These are phyloP conservation scores for Phoenix roebelenii DNA, from an alignment of 176 grass and related monocot genomes.

Conservation along the genomic window DNA sequence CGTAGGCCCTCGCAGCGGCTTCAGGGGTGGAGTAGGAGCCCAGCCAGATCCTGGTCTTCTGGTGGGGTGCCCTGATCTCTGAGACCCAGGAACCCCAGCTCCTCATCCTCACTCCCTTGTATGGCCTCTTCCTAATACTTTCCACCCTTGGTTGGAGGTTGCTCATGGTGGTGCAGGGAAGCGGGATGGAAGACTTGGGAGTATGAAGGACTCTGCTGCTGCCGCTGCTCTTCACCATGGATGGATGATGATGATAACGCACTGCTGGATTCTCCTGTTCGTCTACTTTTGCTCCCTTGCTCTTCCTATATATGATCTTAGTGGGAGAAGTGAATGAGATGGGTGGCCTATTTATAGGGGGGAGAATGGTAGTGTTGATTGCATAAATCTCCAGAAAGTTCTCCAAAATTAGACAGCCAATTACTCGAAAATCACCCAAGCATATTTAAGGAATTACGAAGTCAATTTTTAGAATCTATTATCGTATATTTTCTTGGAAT, in stretches of 20 bases:
- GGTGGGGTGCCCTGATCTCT: slow-evolving; percentile 8
- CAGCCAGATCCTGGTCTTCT: slow-evolving; percentile 20
- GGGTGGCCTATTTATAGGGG: slow-evolving; percentile 42
- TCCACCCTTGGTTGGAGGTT: not conserved
- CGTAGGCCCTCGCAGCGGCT: slow-evolving; percentile 14
- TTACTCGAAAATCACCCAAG: no score
- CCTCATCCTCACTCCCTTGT: slow-evolving; percentile 14
- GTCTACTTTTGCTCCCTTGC: no score
- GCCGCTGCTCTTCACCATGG: slow-evolving; percentile 50
- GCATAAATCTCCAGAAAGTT: no score
- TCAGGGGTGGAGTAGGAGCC: slow-evolving; percentile 18
- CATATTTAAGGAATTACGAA: no score
- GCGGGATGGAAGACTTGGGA: no score
- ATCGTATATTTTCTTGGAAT: no score
- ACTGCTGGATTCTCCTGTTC: not conserved
- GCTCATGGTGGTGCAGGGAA: not conserved
- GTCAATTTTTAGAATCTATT: no score
- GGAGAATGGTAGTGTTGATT: not conserved
- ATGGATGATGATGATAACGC: slow-evolving; percentile 2
- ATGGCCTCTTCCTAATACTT: slow-evolving; percentile 20
- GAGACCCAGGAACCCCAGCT: slow-evolving; percentile 14
- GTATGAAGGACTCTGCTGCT: not conserved
- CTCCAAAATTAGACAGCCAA: no score
- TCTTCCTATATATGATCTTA: not conserved
- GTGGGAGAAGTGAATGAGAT: slow-evolving; percentile 8